Percentiles rank a stretch among this genome's conserved stretches.
Evolutionary conservation across 2,329 filamentous ascomycete species (phyloP).

Genomic region (Cytospora paraplurivora): DNA sequence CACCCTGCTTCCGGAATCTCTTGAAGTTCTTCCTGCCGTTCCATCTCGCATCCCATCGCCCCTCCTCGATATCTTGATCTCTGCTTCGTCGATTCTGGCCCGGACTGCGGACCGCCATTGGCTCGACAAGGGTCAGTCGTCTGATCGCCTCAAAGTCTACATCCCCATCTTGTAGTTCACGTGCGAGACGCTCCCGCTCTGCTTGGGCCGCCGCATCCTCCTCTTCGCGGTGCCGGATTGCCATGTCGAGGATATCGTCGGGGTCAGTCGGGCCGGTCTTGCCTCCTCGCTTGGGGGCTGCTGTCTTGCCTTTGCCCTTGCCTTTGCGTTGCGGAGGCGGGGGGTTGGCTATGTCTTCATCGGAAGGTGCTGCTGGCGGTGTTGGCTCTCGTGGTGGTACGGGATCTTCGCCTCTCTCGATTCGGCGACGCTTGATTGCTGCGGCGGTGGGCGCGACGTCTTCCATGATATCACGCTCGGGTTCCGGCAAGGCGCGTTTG

Average conservation of each 20-base stretch:
- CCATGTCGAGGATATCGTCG: constrained; percentile 68
- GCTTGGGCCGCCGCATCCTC: constrained; percentile 65
- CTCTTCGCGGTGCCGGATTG: constrained; percentile 60
- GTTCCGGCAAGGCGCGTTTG: constrained; percentile 47
- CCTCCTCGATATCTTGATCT: constrained; percentile 55
- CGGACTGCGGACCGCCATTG: constrained; percentile 64
- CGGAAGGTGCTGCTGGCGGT: constrained; percentile 27
- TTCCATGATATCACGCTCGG: constrained; percentile 64
- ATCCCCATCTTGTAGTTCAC: constrained; percentile 57
- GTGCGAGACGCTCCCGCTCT: constrained; percentile 55
- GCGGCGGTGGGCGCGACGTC: constrained; percentile 75
- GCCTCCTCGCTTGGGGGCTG: constrained; percentile 47
- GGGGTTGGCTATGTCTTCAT: constrained; percentile 29
- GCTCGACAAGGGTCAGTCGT: constrained; percentile 74
- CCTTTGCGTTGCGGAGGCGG: constrained; percentile 30
- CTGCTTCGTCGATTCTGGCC: constrained; percentile 39
- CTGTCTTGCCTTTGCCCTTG: constrained; percentile 41
- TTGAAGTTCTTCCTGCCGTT: constrained; percentile 97
- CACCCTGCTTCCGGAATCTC: constrained; percentile 69
- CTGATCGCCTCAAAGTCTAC: constrained; percentile 74
- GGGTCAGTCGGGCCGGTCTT: constrained; percentile 30
- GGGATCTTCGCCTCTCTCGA: constrained; percentile 59
- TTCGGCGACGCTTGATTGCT: constrained; percentile 75
- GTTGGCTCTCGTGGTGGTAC: constrained; percentile 39
- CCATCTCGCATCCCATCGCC: constrained; percentile 84